phyloP scores from a whole-genome alignment of 352 stramenopile genomes.

The Elongisporangium undulatum region DNA sequence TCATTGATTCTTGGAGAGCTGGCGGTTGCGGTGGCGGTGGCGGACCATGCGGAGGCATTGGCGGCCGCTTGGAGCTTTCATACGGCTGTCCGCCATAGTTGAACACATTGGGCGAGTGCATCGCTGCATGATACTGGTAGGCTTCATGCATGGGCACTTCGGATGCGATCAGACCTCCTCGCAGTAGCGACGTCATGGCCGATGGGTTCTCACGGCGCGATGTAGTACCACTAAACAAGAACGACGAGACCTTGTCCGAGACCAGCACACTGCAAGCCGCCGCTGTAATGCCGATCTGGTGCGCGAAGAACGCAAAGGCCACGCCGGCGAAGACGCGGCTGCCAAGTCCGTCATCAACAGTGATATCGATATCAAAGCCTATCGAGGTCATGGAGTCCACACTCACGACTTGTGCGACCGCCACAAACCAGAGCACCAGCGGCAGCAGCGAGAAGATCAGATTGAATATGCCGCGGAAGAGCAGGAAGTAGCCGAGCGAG shows the following conservation, averaged over 20 bases:
- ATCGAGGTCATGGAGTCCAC: conserved; percentile 10
- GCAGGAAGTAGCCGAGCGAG: conserved; percentile 63
- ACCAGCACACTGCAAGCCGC: conserved; percentile 33
- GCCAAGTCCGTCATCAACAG: conserved; percentile 6
- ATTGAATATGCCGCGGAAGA: conserved; percentile 65
- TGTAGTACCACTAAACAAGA: conserved; percentile 30
- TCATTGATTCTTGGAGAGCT: not conserved
- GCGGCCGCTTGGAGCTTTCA: not conserved
- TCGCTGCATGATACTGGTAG: conserved; percentile 11
- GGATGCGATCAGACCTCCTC: not conserved
- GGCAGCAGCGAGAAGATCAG: conserved; percentile 47
- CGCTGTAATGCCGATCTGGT: conserved; percentile 50
- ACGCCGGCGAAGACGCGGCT: conserved; percentile 35
- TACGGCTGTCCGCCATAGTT: not conserved
- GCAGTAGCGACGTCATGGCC: conserved; percentile 5
- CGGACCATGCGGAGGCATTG: not conserved
- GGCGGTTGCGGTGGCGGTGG: conserved; percentile 4
- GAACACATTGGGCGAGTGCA: conserved; percentile 8
- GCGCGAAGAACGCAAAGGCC: conserved; percentile 54
- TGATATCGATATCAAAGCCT: conserved; percentile 2
- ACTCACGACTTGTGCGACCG: conserved; percentile 33
- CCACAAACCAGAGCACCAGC: conserved; percentile 38
- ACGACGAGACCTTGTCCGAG: conserved; percentile 34
- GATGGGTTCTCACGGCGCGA: conserved; percentile 8
- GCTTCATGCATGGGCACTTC: not conserved